Evolutionary conservation across 306 rosid genomes (phyloP).

Genomic region (Acacia confusa): DNA sequence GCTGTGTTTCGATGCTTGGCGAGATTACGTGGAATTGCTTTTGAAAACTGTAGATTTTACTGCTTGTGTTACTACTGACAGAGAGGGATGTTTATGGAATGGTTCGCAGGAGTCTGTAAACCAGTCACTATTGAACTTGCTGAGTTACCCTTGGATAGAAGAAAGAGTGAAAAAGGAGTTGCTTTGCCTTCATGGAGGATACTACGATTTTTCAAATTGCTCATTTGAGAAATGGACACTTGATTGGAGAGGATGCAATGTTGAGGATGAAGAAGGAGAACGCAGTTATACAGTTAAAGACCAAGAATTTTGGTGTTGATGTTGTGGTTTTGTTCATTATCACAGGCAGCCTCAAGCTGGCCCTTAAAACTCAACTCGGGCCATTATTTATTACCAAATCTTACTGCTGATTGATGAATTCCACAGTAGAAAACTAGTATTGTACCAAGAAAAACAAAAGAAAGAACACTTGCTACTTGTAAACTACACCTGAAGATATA

Average conservation of each 20-base stretch:
- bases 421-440: background rate
- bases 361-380: background rate
- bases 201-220: slow-evolving; percentile 73
- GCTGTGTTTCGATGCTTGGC: background rate
- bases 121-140: slow-evolving; percentile 70
- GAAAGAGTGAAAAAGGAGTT: slow-evolving; percentile 56
- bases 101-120: slow-evolving; percentile 73
- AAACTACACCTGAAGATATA: too few relatives aligned
- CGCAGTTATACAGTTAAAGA: slow-evolving; percentile 44
- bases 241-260: slow-evolving; percentile 44
- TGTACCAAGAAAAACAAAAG: too few relatives aligned
- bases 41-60: background rate
- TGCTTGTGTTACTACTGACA: background rate
- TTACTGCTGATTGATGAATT: background rate
- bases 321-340: background rate
- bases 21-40: too few relatives aligned
- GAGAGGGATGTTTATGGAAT: background rate
- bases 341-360: background rate
- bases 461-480: too few relatives aligned
- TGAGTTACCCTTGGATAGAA: slow-evolving; percentile 84
- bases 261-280: slow-evolving; percentile 19
- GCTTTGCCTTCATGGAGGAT: slow-evolving; percentile 75
- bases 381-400: background rate
- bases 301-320: slow-evolving; percentile 58
- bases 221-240: slow-evolving; percentile 91